These are phyloP conservation scores for Aureobasidium pullulans DNA, from an alignment of 2,329 filamentous ascomycete species.

Conservation along the genomic window DNA sequence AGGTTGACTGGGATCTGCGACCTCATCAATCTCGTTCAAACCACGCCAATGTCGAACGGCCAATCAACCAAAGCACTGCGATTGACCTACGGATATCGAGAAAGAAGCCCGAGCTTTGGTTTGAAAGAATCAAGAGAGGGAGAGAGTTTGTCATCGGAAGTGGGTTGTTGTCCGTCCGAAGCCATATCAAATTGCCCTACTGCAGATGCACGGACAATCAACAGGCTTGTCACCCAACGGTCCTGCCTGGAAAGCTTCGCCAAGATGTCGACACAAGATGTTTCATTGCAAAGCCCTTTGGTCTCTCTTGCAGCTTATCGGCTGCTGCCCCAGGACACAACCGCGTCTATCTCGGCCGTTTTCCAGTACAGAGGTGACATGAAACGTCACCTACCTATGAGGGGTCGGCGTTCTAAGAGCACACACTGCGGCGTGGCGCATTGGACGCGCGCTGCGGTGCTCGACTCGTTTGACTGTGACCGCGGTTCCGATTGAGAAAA, in stretches of 20 bases:
- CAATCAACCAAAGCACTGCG: background rate
- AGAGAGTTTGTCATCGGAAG: background rate
- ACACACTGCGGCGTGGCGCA: constrained; percentile 6
- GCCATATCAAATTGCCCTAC: background rate
- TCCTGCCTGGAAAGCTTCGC: background rate
- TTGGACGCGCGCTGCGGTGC: background rate
- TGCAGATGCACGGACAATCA: constrained; percentile 5
- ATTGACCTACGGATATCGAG: background rate
- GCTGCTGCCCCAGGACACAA: background rate
- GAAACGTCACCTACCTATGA: background rate
- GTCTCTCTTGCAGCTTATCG: constrained; percentile 5
- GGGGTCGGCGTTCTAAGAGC: background rate
- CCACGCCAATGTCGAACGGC: background rate
- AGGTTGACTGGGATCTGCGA: background rate
- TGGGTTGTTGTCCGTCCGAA: background rate
- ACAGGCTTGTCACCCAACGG: background rate
- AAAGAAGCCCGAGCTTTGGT: background rate
- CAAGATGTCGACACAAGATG: background rate
- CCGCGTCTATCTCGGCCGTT: constrained; percentile 1
- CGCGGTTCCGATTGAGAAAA: background rate
- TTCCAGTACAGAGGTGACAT: background rate
- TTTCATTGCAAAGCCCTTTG: background rate
- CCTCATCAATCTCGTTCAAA: background rate
- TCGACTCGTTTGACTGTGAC: constrained; percentile 1
- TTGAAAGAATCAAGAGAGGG: background rate